Conservation (phyloP, 352 stramenopile genomes). For the Pythium guiyangense region DNA sequence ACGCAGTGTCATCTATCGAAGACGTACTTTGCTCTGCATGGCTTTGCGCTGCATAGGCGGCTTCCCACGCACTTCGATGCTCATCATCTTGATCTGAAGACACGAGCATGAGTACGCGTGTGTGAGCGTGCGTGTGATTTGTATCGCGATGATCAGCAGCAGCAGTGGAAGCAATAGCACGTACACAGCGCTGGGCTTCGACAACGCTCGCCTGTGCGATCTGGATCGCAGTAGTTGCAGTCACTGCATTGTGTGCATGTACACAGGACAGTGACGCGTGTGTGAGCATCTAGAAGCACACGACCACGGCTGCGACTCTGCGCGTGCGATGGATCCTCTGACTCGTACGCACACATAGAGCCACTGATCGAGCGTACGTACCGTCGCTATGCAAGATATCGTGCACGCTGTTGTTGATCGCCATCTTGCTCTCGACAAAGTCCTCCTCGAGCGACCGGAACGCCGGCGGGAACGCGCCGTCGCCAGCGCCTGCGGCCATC, state of each 20-base stretch:
- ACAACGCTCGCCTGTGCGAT: slow-evolving; percentile 56
- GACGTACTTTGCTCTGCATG: slow-evolving; percentile 63
- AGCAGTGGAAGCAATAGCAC: slow-evolving; percentile 8
- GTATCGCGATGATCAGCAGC: not conserved
- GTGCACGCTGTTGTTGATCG: slow-evolving; percentile 76
- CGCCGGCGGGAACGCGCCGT: slow-evolving; percentile 36
- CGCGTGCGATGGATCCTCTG: not conserved
- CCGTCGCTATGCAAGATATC: slow-evolving; percentile 52
- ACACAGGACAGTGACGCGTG: not conserved
- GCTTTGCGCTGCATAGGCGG: slow-evolving; percentile 50
- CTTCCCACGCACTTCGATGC: slow-evolving; percentile 64
- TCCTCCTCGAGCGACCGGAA: slow-evolving; percentile 74
- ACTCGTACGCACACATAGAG: not conserved
- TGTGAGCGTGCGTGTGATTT: not conserved
- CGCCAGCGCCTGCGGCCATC: slow-evolving; percentile 20
- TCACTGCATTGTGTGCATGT: slow-evolving; percentile 7
- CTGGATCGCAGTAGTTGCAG: slow-evolving; percentile 36
- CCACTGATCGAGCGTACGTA: too few relatives aligned
- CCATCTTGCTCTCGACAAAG: slow-evolving; percentile 79
- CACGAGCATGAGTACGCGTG: not conserved
- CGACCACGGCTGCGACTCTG: not conserved
- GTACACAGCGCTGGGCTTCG: slow-evolving; percentile 68
- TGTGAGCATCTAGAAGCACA: not conserved
- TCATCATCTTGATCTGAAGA: slow-evolving; percentile 77
- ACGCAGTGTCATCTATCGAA: not conserved